A percentile compares a stretch with the other conserved stretches of the same genome.
phyloP scores from a whole-genome alignment of 345 rosid genomes.

The Moricandia arvensis region DNA sequence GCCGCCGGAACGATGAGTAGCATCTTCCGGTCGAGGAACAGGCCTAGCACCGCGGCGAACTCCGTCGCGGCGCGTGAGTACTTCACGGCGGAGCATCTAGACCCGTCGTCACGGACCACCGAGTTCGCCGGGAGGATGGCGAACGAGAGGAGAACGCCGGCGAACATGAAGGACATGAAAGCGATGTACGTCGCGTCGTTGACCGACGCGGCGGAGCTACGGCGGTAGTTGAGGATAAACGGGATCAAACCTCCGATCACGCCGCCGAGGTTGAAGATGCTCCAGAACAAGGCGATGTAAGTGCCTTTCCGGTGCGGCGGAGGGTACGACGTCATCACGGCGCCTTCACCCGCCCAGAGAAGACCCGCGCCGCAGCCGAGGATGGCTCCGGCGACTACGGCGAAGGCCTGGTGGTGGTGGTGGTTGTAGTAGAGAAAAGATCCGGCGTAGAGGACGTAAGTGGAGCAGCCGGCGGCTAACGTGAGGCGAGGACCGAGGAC shows the following conservation, averaged over 20 bases:
- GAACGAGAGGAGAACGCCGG: conserved; percentile 54
- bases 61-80: conserved; percentile 52
- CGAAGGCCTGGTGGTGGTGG: conserved; percentile 51
- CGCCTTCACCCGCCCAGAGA: conserved; percentile 91
- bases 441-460: conserved; percentile 70
- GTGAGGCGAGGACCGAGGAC: conserved; percentile 63
- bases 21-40: conserved; percentile 67
- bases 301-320: conserved; percentile 75
- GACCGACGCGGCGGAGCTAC: conserved; percentile 54
- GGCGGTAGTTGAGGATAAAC: conserved; percentile 60
- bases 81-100: conserved; percentile 48
- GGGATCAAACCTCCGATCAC: conserved; percentile 73
- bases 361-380: conserved; percentile 91
- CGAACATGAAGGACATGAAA: conserved; percentile 81
- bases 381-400: conserved; percentile 59
- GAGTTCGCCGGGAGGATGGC: conserved; percentile 52
- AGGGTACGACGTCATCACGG: conserved; percentile 95
- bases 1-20: conserved; percentile 73
- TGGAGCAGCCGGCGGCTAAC: conserved; percentile 69
- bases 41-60: conserved; percentile 39
- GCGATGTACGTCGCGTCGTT: conserved; percentile 68
- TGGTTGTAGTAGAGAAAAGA: conserved; percentile 74
- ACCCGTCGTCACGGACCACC: conserved; percentile 63
- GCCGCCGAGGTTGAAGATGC: conserved; percentile 72
- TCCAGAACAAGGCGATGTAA: conserved; percentile 77